phyloP scores from a whole-genome alignment of 805 yeast genomes.

The Hanseniaspora taiwanica region DNA sequence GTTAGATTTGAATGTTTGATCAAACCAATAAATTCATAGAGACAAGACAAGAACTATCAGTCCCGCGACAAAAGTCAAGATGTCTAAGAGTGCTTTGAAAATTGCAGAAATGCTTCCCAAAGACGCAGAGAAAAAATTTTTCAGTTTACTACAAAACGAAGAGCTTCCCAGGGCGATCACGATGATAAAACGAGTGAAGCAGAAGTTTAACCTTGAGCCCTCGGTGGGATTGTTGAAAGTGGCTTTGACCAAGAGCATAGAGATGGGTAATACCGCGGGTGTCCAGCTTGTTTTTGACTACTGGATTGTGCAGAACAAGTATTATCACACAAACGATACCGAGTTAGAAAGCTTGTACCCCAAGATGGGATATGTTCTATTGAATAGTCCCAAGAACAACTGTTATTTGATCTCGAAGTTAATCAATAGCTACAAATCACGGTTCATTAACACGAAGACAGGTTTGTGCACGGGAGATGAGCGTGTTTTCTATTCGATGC shows the following conservation, averaged over 20 bases:
- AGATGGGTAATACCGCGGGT: background rate
- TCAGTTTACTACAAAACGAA: background rate
- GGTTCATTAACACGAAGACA: slow-evolving; percentile 5
- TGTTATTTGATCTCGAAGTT: background rate
- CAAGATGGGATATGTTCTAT: background rate
- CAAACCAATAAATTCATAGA: too few relatives aligned
- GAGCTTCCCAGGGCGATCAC: background rate
- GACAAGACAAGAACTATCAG: too few relatives aligned
- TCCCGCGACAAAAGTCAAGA: too few relatives aligned
- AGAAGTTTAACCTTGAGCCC: background rate
- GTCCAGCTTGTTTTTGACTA: background rate
- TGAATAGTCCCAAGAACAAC: background rate
- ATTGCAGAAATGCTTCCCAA: background rate
- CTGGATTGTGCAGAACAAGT: background rate
- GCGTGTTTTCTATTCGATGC: background rate
- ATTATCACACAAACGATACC: background rate
- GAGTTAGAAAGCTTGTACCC: background rate
- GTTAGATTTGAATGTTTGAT: too few relatives aligned
- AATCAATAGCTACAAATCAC: too few relatives aligned
- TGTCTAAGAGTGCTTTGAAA: too few relatives aligned
- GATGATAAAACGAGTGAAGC: background rate
- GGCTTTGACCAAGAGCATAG: background rate
- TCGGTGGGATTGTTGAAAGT: background rate
- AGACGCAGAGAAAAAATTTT: background rate
- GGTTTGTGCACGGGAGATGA: background rate